Evolutionary conservation across 73 alveolate species (phyloP).

Genomic region (Tetrahymena malaccensis): DNA sequence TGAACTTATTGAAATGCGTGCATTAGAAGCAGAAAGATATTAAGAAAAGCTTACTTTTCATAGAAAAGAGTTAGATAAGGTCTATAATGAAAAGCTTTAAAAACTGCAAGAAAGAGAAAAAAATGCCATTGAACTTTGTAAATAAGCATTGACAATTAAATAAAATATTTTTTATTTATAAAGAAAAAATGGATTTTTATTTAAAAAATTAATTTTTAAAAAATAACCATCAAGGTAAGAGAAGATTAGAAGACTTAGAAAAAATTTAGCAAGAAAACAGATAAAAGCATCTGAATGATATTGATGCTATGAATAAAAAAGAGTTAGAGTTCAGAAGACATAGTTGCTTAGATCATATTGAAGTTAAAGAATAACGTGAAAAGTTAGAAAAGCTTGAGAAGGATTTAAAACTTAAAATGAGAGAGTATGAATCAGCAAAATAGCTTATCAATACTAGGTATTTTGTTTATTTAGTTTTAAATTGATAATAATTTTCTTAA

Average conservation of each 20-base stretch:
- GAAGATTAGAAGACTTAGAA: background rate
- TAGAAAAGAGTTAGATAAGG: background rate
- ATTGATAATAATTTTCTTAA: background rate
- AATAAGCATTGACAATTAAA: background rate
- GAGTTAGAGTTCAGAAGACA: background rate
- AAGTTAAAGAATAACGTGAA: background rate
- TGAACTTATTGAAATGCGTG: background rate
- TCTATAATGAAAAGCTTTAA: background rate
- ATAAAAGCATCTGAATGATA: background rate
- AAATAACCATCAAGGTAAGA: background rate
- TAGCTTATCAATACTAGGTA: background rate
- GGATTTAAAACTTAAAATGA: background rate
- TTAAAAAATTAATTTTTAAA: background rate
- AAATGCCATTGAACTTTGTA: background rate
- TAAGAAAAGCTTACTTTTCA: background rate
- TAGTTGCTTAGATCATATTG: background rate
- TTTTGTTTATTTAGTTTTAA: background rate
- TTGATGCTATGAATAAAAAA: background rate
- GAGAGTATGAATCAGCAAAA: background rate
- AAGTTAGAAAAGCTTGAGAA: background rate
- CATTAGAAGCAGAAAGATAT: background rate
- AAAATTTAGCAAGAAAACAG: background rate
- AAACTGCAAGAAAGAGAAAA: background rate
- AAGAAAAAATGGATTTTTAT: background rate
- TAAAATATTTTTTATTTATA: background rate